phyloP scores from a whole-genome alignment of 2,329 filamentous ascomycete species.

The Trichoderma sp. region DNA sequence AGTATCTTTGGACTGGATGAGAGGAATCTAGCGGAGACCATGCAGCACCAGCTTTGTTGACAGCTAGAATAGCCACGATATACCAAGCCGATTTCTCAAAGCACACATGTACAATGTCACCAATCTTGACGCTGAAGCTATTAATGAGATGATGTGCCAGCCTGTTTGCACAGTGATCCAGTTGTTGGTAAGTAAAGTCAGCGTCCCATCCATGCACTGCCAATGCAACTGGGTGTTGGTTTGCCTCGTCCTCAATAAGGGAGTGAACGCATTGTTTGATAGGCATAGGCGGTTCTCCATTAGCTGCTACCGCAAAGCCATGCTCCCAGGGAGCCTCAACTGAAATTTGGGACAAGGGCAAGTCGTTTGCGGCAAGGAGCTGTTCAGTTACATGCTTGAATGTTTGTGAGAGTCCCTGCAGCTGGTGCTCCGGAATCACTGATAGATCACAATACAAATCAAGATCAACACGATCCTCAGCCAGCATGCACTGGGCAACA shows the following conservation, averaged over 20 bases:
- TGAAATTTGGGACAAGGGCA: not conserved
- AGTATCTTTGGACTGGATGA: not conserved
- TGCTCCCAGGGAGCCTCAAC: not conserved
- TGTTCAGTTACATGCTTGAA: constrained; percentile 6
- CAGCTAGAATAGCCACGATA: constrained; percentile 20
- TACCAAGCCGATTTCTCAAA: constrained; percentile 20
- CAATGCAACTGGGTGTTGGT: not conserved
- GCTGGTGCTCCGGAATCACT: not conserved
- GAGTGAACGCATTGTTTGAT: not conserved
- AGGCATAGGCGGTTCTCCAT: not conserved
- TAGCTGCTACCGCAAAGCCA: not conserved
- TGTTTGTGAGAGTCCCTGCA: not conserved
- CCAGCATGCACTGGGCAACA: not conserved
- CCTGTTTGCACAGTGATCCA: constrained; percentile 21
- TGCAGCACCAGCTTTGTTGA: constrained; percentile 21
- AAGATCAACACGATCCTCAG: constrained; percentile 6
- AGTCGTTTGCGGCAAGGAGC: not conserved
- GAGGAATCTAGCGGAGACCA: constrained; percentile 19
- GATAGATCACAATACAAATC: not conserved
- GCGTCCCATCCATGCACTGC: constrained; percentile 20
- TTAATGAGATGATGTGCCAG: constrained; percentile 17
- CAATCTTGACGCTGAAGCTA: constrained; percentile 18
- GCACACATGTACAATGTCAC: constrained; percentile 4
- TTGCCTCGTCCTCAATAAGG: constrained; percentile 4
- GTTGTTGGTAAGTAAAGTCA: constrained; percentile 38